phyloP scores from a whole-genome alignment of 495 filamentous ascomycete genomes.

The Trichocladium uniseriatum region DNA sequence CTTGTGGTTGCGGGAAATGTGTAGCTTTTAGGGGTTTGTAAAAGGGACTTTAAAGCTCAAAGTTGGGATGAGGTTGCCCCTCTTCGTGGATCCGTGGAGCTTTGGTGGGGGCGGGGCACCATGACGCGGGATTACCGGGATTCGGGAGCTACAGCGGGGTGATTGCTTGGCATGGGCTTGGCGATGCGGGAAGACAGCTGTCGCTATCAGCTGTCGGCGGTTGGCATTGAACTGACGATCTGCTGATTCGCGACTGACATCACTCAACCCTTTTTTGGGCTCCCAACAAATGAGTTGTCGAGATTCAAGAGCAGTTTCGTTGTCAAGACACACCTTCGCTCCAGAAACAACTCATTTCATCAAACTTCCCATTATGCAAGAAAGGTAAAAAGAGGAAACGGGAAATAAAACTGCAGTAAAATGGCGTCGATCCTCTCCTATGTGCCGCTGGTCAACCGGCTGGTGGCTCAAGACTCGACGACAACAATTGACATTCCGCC shows the following conservation, averaged over 20 bases:
- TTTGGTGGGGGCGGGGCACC: constrained; percentile 12
- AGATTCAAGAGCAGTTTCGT: background rate
- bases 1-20: background rate
- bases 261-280: constrained; percentile 3
- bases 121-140: background rate
- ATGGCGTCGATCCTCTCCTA: constrained; percentile 42
- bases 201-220: too few species aligned
- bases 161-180: background rate
- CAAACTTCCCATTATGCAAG: background rate
- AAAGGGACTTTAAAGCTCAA: background rate
- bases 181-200: constrained; percentile 5
- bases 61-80: background rate
- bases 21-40: background rate
- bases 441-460: constrained; percentile 38
- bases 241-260: constrained; percentile 8
- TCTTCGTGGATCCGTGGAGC: background rate
- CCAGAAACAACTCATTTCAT: background rate
- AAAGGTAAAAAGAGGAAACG: background rate
- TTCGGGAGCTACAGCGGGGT: background rate
- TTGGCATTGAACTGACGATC: too few species aligned
- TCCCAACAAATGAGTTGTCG: constrained; percentile 4
- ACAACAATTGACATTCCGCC: constrained; percentile 54
- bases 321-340: background rate
- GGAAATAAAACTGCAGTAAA: background rate
- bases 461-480: constrained; percentile 24